Percentiles rank a stretch among this genome's conserved stretches.
Conservation (phyloP, 768 basidiomycete species). For the Trametes maxima region DNA sequence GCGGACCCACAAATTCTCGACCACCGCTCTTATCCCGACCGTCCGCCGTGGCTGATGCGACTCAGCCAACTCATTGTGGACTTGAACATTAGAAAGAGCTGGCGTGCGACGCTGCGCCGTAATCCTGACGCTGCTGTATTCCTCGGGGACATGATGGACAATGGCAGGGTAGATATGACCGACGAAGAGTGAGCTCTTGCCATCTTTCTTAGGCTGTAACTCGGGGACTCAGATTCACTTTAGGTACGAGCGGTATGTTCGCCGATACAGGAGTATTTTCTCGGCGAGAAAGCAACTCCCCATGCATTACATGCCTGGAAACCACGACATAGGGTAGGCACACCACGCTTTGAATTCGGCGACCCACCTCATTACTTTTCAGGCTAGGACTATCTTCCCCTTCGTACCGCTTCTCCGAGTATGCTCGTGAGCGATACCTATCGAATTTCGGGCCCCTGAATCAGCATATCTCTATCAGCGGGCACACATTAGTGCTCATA, state of each 20-base stretch:
- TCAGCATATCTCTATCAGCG: constrained; percentile 61
- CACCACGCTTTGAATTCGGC: constrained; percentile 5
- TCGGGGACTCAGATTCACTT: background rate
- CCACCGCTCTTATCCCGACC: constrained; percentile 68
- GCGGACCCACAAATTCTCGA: constrained; percentile 91
- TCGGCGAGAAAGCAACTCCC: constrained; percentile 40
- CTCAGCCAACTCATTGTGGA: constrained; percentile 72
- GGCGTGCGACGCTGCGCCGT: constrained; percentile 64
- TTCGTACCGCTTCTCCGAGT: constrained; percentile 28
- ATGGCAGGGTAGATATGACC: constrained; percentile 66
- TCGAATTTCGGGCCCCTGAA: constrained; percentile 79
- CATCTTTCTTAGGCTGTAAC: background rate
- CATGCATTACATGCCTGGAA: constrained; percentile 80
- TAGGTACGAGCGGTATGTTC: constrained; percentile 76
- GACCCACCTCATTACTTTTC: constrained; percentile 5
- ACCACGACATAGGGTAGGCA: constrained; percentile 81
- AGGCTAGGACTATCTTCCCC: constrained; percentile 34
- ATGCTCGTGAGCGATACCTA: constrained; percentile 54
- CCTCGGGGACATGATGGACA: constrained; percentile 93
- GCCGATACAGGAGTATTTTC: constrained; percentile 75
- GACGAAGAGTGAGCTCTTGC: constrained; percentile 62
- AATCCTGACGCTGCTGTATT: constrained; percentile 77
- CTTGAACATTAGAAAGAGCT: constrained; percentile 82
- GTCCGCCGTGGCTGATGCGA: constrained; percentile 54
- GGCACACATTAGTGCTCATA: constrained; percentile 71